These are phyloP conservation scores for Beauveria sp. DNA, from an alignment of 2,329 filamentous ascomycete species.

Conservation along the genomic window DNA sequence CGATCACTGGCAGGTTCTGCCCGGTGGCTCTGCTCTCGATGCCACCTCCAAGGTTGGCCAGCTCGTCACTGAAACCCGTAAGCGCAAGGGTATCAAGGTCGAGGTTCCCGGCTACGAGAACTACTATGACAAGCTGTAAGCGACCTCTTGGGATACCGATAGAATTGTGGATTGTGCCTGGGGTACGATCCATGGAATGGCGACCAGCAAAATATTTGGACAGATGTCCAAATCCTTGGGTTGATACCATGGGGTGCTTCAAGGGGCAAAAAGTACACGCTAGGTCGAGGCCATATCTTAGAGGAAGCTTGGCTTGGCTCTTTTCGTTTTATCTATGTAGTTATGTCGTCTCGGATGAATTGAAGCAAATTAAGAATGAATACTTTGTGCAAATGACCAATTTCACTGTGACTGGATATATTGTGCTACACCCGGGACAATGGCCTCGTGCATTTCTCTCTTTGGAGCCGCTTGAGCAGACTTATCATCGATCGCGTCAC, in stretches of 20 bases:
- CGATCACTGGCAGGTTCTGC: constrained; percentile 96
- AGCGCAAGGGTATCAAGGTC: constrained; percentile 99
- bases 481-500: no score
- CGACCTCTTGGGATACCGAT: constrained; percentile 34
- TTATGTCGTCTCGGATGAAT: constrained; percentile 35
- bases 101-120: constrained; percentile 89
- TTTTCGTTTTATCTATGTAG: constrained; percentile 32
- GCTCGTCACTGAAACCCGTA: constrained; percentile 84
- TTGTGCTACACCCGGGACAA: no score
- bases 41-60: constrained; percentile 70
- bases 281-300: constrained; percentile 29
- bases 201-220: constrained; percentile 26
- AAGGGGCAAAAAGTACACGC: constrained; percentile 26
- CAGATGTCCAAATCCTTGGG: constrained; percentile 20
- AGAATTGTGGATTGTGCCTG: constrained; percentile 38
- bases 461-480: neutral
- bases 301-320: constrained; percentile 29
- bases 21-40: constrained; percentile 89
- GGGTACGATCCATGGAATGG: constrained; percentile 35
- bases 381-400: neutral
- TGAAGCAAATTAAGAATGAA: constrained; percentile 29
- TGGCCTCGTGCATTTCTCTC: no score
- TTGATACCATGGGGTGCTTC: constrained; percentile 19
- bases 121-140: constrained; percentile 99
- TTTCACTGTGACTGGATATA: no score